Base-by-base conservation (phyloP, 2,329 filamentous ascomycete species). In the Penicillium frequentans region DNA sequence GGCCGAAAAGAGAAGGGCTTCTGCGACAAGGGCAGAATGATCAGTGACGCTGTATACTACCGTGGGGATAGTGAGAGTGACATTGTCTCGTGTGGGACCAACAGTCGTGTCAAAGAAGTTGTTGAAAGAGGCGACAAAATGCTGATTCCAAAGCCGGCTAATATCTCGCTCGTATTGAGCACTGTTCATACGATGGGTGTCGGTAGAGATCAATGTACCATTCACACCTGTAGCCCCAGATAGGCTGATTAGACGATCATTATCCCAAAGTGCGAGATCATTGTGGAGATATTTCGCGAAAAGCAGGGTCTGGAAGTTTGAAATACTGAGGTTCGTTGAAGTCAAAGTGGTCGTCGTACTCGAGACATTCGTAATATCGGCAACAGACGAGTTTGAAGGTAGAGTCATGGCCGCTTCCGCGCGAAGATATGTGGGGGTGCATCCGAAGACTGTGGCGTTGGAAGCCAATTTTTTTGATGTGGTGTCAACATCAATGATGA, bases 391-490 rank as follows among this genome's bases (percentile, higher is more conserved):
- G 8, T 49, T 49, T 14, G 35, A 23, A 6, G 47, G 33, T 2
- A 49, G n/a, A 3, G 33, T 16, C 9, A 49, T 49, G 21, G 13
- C 21, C 7, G 47, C 47, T 3, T 14, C 13, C 10, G 31, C 31
- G 1, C 24, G 35, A 9, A 37, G 13, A 21, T 62, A 62, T 13
- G 27, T 24, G 16, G 26, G 37, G 8, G 26, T 48, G 23, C 59
- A 62, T 7, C 57, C 59, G 11, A 62, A 56, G 13, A 54, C 46
- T 10, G 57, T 62, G 24, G 52, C 49, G 14, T 54, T 61, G 2
- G 59, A 55, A n/a, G 49, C 16, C 6, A 52, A 52, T 3, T 48
- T 43, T 21, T 46, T 42, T 24, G 49, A 44, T 19, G 46, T 31
- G 11, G 50, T 14, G 14, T 59, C 27, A 11, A 59, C 11, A 43